These are phyloP conservation scores for Trypanosoma melophagium DNA, from an alignment of 208 protist genomes.

Conservation along the genomic window DNA sequence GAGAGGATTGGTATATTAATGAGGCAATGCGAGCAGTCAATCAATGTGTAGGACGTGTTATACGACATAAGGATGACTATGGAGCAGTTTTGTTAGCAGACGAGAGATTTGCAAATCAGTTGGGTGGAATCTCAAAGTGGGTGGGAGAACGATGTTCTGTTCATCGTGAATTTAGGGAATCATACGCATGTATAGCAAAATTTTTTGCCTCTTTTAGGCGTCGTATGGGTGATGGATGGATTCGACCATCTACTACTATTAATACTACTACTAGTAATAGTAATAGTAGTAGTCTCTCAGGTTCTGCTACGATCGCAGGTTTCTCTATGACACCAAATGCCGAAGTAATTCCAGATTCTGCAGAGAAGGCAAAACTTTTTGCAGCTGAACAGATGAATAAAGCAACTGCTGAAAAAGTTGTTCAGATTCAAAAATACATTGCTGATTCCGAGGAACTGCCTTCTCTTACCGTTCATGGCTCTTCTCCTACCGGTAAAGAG, in stretches of 20 bases:
- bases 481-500: neutral
- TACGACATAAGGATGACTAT: conserved; percentile 96
- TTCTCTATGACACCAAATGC: neutral
- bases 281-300: neutral
- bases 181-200: conserved; percentile 51
- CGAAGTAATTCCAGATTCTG: conserved; percentile 24
- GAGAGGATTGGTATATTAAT: conserved; percentile 94
- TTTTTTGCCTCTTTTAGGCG: conserved; percentile 59
- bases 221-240: neutral
- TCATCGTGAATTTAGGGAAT: conserved; percentile 64
- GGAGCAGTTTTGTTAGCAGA: conserved; percentile 95
- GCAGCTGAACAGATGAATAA: conserved; percentile 25
- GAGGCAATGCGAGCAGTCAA: conserved; percentile 96
- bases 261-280: neutral
- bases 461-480: neutral
- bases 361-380: conserved; percentile 31
- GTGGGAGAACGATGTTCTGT: conserved; percentile 43
- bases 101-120: conserved; percentile 79
- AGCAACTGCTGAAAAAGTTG: conserved; percentile 7
- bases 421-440: conserved; percentile 12
- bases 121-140: conserved; percentile 65
- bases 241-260: neutral
- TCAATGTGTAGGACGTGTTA: conserved; percentile 97
- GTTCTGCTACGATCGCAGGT: neutral
- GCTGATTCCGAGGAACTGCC: conserved; percentile 16